These are phyloP conservation scores for Leccinum arenicola DNA, from an alignment of 768 basidiomycete species.

Conservation along the genomic window DNA sequence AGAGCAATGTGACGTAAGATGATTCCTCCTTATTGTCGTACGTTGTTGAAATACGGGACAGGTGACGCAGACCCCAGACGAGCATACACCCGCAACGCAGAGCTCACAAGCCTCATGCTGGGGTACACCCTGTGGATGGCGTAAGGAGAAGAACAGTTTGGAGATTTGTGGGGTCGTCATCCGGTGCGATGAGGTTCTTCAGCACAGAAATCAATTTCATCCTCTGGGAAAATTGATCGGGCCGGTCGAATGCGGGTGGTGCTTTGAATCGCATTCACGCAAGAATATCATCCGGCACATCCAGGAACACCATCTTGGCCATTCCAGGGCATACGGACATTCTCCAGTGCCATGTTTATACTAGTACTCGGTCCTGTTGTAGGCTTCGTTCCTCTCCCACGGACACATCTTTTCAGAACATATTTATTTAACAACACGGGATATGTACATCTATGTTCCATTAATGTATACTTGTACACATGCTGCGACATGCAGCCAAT, in stretches of 20 bases:
- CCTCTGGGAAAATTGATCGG: background rate
- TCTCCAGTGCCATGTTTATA: background rate
- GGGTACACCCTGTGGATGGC: background rate
- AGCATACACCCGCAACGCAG: background rate
- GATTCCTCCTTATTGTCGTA: background rate
- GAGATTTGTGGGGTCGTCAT: background rate
- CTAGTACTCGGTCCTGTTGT: too few relatives aligned
- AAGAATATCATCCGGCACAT: slow-evolving; percentile 9
- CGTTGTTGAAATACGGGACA: background rate
- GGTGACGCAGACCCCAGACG: background rate
- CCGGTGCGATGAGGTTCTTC: background rate
- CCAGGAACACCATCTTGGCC: background rate
- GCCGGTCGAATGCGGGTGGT: background rate
- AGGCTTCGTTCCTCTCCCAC: too few relatives aligned
- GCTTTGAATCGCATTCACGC: rapidly evolving
- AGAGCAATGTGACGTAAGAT: background rate
- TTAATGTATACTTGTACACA: too few relatives aligned
- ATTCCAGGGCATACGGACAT: background rate
- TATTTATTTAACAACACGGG: too few relatives aligned
- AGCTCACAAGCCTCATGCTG: background rate
- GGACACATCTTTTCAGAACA: too few relatives aligned
- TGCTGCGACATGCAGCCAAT: too few relatives aligned
- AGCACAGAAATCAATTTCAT: background rate
- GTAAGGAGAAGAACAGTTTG: too few relatives aligned
- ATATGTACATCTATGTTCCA: too few relatives aligned